Evolutionary conservation across 805 yeast species (phyloP), one percentile per base, ranked within the genome.

Genomic region (Saccharomycopsis capsularis): DNA sequence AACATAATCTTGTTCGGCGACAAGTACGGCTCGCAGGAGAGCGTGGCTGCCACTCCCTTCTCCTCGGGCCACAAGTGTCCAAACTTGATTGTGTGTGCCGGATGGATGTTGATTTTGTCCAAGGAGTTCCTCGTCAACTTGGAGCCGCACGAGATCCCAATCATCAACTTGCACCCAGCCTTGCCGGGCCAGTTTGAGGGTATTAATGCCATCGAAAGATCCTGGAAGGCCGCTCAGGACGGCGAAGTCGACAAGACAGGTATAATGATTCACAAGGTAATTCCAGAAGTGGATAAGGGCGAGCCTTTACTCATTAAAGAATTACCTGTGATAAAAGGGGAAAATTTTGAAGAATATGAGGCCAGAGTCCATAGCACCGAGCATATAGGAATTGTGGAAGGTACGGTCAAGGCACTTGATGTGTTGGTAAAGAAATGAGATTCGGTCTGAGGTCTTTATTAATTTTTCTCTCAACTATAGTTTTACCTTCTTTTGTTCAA

Each of bases 121-220:
- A 81, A 87, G 3, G 71, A 78, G 19, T 89, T 88, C 56, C 70
- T 93, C 52, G 67, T 69, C 36, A 89, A 90, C 2, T 65, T 90
- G 30, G 77, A 71, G 44, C 63, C 73, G 2, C 78, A 73, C 2
- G 69, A 74, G 1, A 74, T 89, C 25, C 86, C 90, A 34, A 90
- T 93, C 55, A 89, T 93, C 59, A 93, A 93, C 61, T 70, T 93
- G 52, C 99, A 93, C 63, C 99, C 99, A 3, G 98, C 99, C 0
- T 76, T 93, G 52, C 99, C 99, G 1, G 96, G 96, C 24, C 89
- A 89, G 3, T 93, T 91, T 70, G 98, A 91, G 51, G 99, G 99
- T 3, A 91, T 95, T 9, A 89, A 87, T 67, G 98, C 99, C 9
- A 93, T 93, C 52, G 96, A 93, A 59, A 73, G 98, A 60, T 95